phyloP scores from a whole-genome alignment of 2,329 filamentous ascomycete species.

The Aspergillus versicolor region DNA sequence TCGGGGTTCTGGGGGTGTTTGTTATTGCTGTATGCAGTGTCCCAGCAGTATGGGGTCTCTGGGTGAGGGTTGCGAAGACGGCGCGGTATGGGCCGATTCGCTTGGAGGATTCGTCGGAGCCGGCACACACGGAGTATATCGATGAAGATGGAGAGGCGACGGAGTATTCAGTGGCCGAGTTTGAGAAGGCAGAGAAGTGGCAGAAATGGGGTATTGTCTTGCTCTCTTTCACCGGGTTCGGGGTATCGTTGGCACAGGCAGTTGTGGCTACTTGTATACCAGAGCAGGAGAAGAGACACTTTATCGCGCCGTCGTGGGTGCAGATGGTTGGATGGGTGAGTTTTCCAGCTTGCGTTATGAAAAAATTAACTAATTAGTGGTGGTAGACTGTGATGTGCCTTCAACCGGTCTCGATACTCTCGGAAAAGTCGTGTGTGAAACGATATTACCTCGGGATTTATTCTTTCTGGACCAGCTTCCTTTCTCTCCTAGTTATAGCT shows the following conservation, averaged over 20 bases:
- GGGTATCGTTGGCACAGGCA: constrained; percentile 57
- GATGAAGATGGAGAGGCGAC: constrained; percentile 70
- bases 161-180: constrained; percentile 60
- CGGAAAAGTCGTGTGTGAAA: constrained; percentile 33
- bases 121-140: constrained; percentile 54
- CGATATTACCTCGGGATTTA: constrained; percentile 32
- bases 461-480: constrained; percentile 30
- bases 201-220: constrained; percentile 58
- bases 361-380: background rate
- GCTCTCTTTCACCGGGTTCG: constrained; percentile 55
- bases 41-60: constrained; percentile 26
- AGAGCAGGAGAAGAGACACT: constrained; percentile 13
- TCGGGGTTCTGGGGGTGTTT: constrained; percentile 25
- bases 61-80: constrained; percentile 16
- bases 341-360: constrained; percentile 5
- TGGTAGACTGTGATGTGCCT: constrained; percentile 29
- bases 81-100: constrained; percentile 1
- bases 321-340: constrained; percentile 63
- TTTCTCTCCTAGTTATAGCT: constrained; percentile 22
- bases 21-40: constrained; percentile 24
- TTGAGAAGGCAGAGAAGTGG: constrained; percentile 53
- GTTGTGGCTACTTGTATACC: constrained; percentile 48
- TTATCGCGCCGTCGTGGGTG: constrained; percentile 60
- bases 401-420: constrained; percentile 35
- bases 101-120: constrained; percentile 19